phyloP scores from a whole-genome alignment of 345 rosid genomes.

The Rhodamnia rubescens region DNA sequence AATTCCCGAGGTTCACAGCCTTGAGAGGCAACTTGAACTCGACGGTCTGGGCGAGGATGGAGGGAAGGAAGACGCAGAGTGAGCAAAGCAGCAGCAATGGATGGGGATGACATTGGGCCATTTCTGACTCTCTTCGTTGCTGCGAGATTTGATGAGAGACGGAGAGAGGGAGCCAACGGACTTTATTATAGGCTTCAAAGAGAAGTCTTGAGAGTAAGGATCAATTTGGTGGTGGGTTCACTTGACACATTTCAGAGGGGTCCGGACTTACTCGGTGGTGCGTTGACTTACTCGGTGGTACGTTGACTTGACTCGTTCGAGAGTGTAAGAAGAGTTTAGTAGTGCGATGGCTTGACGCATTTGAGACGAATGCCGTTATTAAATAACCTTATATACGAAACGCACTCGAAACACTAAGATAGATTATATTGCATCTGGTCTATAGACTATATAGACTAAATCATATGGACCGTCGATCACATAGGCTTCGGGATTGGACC shows the following conservation, averaged over 20 bases:
- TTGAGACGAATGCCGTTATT: no score
- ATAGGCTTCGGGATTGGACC: no score
- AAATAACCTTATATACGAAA: no score
- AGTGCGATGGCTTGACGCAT: no score
- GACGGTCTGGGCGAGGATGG: not conserved
- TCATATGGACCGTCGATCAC: no score
- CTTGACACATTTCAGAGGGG: not conserved
- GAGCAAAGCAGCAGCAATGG: not conserved
- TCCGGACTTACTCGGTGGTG: no score
- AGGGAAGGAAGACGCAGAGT: not conserved
- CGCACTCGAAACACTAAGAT: no score
- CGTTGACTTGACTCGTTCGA: no score
- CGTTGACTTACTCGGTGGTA: no score
- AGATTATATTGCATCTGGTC: no score
- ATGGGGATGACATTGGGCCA: not conserved
- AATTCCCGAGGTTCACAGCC: constrained; percentile 13
- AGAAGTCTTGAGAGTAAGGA: not conserved
- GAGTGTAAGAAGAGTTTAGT: no score
- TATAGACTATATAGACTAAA: no score
- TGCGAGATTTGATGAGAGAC: not conserved
- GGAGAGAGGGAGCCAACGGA: not conserved
- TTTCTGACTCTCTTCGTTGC: not conserved
- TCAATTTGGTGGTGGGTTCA: not conserved
- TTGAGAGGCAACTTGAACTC: not conserved
- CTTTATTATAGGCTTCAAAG: not conserved